Evolutionary conservation across 2,329 filamentous ascomycete species (phyloP), one percentile per base, ranked within the genome.

Genomic region (Venturia asperata): DNA sequence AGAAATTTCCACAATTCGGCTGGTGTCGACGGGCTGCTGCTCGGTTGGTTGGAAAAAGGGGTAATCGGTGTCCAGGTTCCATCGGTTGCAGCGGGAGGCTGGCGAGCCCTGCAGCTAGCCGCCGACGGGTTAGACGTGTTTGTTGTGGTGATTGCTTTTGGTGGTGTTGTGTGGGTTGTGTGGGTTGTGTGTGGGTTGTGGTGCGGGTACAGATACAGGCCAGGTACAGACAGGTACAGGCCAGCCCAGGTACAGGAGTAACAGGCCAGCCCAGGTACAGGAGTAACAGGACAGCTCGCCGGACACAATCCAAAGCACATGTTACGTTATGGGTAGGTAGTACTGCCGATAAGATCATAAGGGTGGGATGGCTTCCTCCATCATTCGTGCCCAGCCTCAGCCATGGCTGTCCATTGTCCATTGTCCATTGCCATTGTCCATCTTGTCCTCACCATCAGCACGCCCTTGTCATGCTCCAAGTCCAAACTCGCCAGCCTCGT

Each of bases 121-220:
- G 52, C 30, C 27, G 52, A 34, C 27, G 15, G 52, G 13, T 37
- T 56, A 24, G 52, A 34, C 27, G 15, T n/a, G 52, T 37, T 56
- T 56, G n/a, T 56, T 56, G 15, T n/a, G 30, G 49, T 34, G 17
- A 11, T 55, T 55, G 24, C 49, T 55, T 55, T 55, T 55, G 24
- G 49, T 55, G 13, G 10, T 5, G 30, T 34, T 34, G 30, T 34
- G 30, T 34, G 30, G 30, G 30, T 34, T 34, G 30, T 34, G 30
- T 34, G 30, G 30, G 30, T 34, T 34, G 30, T 34, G 30, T 34
- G 30, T 34, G 30, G 30, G 30, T 34, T 34, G 30, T 34, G 30
- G 30, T 34, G n/a, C n/a, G n/a, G n/a, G n/a, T n/a, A n/a, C n/a
- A n/a, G n/a, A n/a, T n/a, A n/a, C n/a, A n/a, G n/a, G n/a, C n/a